A percentile compares a stretch with the other conserved stretches of the same genome.
Evolutionary conservation across 345 rosid genomes (phyloP).

Genomic region (Eucalyptus dawsonii): DNA sequence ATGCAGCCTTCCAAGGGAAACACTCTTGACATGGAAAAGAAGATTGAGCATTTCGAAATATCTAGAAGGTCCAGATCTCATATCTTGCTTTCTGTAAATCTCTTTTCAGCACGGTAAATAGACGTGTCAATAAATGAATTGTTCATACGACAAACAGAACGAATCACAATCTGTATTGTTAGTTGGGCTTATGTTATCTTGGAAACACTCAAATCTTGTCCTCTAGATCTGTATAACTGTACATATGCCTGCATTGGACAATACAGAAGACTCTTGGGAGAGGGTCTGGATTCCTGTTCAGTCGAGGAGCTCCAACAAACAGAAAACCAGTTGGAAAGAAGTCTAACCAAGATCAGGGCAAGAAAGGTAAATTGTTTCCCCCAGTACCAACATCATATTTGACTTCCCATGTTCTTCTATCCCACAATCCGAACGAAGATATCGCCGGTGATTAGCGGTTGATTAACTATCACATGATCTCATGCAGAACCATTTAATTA

Average conservation of each 20-base stretch:
- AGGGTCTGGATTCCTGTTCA: constrained; percentile 51
- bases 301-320: constrained; percentile 54
- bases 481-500: constrained; percentile 44
- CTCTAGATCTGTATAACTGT: neutral
- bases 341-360: constrained; percentile 64
- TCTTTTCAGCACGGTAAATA: neutral
- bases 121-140: neutral
- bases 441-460: neutral
- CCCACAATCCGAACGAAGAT: neutral
- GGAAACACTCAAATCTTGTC: neutral
- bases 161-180: neutral
- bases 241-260: neutral
- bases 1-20: constrained; percentile 35
- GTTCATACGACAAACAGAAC: neutral
- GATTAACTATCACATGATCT: neutral
- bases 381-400: neutral
- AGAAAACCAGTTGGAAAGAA: constrained; percentile 66
- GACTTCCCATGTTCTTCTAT: neutral
- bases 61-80: constrained; percentile 33
- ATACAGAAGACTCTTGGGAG: constrained; percentile 62
- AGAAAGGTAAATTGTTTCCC: constrained; percentile 42
- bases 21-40: constrained; percentile 37
- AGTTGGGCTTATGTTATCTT: neutral
- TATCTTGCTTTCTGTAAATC: neutral
- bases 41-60: constrained; percentile 54